These are phyloP conservation scores for Solidago caesia DNA, from an alignment of 129 eudicot genomes.

Conservation along the genomic window DNA sequence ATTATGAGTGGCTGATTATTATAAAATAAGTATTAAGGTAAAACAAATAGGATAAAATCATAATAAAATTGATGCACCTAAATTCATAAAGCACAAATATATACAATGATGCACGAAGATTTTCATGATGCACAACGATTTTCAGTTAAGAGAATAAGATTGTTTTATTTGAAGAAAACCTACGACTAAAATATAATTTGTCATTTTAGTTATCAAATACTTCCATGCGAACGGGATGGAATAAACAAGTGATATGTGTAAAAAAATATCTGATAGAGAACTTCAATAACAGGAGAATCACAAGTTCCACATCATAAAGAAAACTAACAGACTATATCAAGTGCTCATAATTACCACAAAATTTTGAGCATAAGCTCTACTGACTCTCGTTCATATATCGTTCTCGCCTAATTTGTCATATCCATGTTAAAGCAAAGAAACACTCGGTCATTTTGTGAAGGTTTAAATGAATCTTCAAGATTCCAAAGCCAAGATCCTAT, in stretches of 20 bases:
- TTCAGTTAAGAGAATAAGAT: no score
- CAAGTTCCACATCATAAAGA: background rate
- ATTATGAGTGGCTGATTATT: no score
- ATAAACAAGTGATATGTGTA: background rate
- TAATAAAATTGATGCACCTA: no score
- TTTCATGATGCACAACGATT: no score
- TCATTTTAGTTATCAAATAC: background rate
- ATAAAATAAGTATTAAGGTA: no score
- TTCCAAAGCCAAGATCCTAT: conserved; percentile 17
- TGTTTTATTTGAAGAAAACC: background rate
- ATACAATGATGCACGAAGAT: no score
- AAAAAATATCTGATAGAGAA: background rate
- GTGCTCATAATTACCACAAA: conserved; percentile 15
- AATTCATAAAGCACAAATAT: no score
- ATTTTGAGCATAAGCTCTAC: conserved; percentile 13
- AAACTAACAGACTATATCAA: background rate
- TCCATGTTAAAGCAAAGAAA: background rate
- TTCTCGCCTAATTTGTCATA: conserved; percentile 14
- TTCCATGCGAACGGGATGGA: background rate
- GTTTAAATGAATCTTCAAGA: conserved; percentile 6
- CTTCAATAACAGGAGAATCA: conserved; percentile 4
- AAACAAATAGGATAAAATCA: no score
- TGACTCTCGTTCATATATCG: conserved; percentile 6
- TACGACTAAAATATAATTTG: background rate
- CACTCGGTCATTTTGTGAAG: background rate